Conservation (phyloP, 2,329 filamentous ascomycete genomes). For the Calonectria henricotiae region DNA sequence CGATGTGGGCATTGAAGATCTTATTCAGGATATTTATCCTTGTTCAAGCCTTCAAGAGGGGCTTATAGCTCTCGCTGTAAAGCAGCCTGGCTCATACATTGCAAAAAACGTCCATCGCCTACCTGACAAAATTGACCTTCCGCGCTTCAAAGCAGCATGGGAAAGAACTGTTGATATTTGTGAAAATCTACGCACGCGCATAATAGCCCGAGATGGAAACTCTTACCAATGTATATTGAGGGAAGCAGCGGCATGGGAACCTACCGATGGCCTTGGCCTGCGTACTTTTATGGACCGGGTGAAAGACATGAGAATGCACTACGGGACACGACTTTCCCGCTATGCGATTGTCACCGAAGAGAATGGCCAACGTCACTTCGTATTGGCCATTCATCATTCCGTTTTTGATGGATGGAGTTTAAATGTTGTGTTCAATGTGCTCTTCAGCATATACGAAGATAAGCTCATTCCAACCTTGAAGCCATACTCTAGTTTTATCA, state of each 20-base stretch:
- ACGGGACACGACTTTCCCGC: constrained; percentile 23
- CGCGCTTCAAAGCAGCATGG: constrained; percentile 12
- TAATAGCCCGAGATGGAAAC: neutral
- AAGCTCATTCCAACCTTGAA: neutral
- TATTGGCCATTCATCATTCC: constrained; percentile 14
- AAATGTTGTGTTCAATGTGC: constrained; percentile 18
- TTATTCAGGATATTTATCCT: constrained; percentile 50
- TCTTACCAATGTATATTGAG: constrained; percentile 2
- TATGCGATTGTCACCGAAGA: neutral
- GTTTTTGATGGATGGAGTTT: constrained; percentile 31
- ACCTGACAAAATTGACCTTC: neutral
- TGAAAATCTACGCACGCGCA: constrained; percentile 18
- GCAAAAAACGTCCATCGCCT: constrained; percentile 12
- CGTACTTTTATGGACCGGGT: constrained; percentile 11
- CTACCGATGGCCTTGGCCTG: neutral
- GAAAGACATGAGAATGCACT: constrained; percentile 16
- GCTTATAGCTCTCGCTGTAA: constrained; percentile 8
- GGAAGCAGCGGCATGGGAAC: neutral
- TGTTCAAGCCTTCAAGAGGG: constrained; percentile 24
- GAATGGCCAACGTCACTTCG: constrained; percentile 2
- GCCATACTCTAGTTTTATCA: constrained; percentile 26
- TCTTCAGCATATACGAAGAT: constrained; percentile 13
- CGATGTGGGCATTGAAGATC: constrained; percentile 33
- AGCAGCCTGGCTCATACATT: constrained; percentile 26
- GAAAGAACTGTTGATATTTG: constrained; percentile 4